Evolutionary conservation across 345 rosid species (phyloP).

Genomic region (Salix udensis): DNA sequence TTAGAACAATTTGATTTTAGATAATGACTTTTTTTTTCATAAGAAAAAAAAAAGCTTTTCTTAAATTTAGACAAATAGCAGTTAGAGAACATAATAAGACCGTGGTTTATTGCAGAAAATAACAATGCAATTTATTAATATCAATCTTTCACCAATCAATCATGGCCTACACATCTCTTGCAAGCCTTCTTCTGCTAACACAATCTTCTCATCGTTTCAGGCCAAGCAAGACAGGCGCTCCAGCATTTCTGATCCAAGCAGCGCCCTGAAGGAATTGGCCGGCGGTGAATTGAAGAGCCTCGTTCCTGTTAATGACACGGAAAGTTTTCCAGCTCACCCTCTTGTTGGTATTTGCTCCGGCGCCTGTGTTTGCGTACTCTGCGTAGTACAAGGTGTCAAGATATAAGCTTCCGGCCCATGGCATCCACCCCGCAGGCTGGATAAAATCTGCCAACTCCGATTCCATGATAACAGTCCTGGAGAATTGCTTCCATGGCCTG

Average conservation of each 20-base stretch:
- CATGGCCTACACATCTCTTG: not conserved
- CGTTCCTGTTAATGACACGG: slow-evolving; percentile 23
- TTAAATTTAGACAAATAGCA: no score
- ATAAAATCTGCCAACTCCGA: slow-evolving; percentile 47
- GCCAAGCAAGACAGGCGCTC: slow-evolving; percentile 40
- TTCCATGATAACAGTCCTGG: slow-evolving; percentile 60
- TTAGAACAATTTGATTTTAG: no score
- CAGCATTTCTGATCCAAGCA: slow-evolving; percentile 39
- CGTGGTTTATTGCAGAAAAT: no score
- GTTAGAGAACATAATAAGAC: no score
- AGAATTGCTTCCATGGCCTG: slow-evolving; percentile 64
- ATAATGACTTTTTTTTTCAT: no score
- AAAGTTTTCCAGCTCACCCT: slow-evolving; percentile 57
- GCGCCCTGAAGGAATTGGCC: slow-evolving; percentile 33
- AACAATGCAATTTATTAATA: no score
- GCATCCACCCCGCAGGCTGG: slow-evolving; percentile 53
- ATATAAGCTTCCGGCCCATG: slow-evolving; percentile 38
- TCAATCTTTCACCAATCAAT: not conserved
- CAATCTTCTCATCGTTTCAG: slow-evolving; percentile 7
- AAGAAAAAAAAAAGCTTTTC: no score
- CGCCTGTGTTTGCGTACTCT: slow-evolving; percentile 61
- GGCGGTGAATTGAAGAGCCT: slow-evolving; percentile 40
- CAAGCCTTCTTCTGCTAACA: no score
- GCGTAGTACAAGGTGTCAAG: slow-evolving; percentile 39
- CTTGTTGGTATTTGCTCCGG: slow-evolving; percentile 40